Conservation (phyloP, 1,139 yeast genomes). For the Arxiozyma slooffiae region DNA sequence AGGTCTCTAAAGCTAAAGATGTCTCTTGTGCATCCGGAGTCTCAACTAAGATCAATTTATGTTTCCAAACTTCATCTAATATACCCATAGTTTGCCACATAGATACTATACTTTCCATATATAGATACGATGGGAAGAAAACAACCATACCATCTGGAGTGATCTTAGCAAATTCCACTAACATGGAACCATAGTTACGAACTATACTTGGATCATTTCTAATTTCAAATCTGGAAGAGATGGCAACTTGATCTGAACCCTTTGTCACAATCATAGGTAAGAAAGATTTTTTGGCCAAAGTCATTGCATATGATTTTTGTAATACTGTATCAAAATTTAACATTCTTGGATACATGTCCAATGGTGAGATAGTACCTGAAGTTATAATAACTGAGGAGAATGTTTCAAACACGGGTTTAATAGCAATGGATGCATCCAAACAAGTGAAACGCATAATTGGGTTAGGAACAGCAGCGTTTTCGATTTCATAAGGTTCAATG, state of each 20-base stretch:
- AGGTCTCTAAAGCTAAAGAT: constrained; percentile 86
- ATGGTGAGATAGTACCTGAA: constrained; percentile 94
- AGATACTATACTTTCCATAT: constrained; percentile 94
- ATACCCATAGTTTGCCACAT: constrained; percentile 99
- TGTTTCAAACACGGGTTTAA: constrained; percentile 89
- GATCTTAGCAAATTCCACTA: constrained; percentile 85
- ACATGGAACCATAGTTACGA: constrained; percentile 84
- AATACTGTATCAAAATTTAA: constrained; percentile 86
- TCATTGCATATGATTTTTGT: constrained; percentile 93
- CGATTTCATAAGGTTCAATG: constrained; percentile 92
- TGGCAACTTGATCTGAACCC: constrained; percentile 95
- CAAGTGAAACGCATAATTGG: constrained; percentile 94
- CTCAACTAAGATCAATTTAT: constrained; percentile 88
- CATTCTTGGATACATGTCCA: constrained; percentile 98
- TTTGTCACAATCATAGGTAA: constrained; percentile 93
- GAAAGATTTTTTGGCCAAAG: constrained; percentile 83
- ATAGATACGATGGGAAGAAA: constrained; percentile 90
- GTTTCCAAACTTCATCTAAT: constrained; percentile 95
- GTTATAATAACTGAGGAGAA: constrained; percentile 93
- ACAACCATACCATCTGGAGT: constrained; percentile 98
- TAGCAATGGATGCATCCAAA: constrained; percentile 94
- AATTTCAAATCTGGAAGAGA: constrained; percentile 90
- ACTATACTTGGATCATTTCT: constrained; percentile 97
- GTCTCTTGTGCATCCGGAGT: constrained; percentile 99
- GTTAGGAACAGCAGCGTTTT: constrained; percentile 94